Percentiles rank a stretch among this genome's conserved stretches.
Evolutionary conservation across 352 stramenopile genomes (phyloP).

Genomic region (Hyaloperonospora brassicae): DNA sequence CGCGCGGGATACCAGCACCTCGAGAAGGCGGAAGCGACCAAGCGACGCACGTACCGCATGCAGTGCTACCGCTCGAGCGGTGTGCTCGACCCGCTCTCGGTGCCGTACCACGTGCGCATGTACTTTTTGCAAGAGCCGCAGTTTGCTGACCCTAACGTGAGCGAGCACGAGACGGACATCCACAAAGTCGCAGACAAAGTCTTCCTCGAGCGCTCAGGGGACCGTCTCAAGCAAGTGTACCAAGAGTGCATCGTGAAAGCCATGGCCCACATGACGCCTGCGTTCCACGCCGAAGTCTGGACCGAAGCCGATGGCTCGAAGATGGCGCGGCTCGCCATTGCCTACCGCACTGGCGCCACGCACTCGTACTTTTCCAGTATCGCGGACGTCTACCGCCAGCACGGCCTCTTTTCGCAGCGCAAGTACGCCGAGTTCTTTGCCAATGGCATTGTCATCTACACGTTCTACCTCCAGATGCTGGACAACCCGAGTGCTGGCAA

Average conservation of each 20-base stretch:
- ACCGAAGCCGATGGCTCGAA: constrained; percentile 60
- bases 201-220: constrained; percentile 62
- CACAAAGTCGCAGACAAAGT: constrained; percentile 67
- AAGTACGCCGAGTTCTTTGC: constrained; percentile 85
- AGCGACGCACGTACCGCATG: constrained; percentile 66
- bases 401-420: constrained; percentile 72
- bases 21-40: constrained; percentile 42
- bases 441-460: constrained; percentile 80
- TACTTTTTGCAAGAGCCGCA: constrained; percentile 76
- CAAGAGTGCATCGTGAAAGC: constrained; percentile 69
- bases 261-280: constrained; percentile 65
- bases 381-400: constrained; percentile 76
- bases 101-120: constrained; percentile 79
- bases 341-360: constrained; percentile 66
- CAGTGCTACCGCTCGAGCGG: constrained; percentile 81
- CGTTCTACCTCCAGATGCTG: constrained; percentile 76
- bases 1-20: constrained; percentile 73
- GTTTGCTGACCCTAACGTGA: constrained; percentile 49
- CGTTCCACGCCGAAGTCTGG: constrained; percentile 78
- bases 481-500: constrained; percentile 41
- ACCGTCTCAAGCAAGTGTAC: constrained; percentile 66
- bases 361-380: constrained; percentile 86
- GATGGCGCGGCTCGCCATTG: constrained; percentile 72
- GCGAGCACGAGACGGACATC: constrained; percentile 62
- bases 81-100: constrained; percentile 57